phyloP scores from a whole-genome alignment of 2,329 filamentous ascomycete genomes.

The Akanthomyces muscarius region DNA sequence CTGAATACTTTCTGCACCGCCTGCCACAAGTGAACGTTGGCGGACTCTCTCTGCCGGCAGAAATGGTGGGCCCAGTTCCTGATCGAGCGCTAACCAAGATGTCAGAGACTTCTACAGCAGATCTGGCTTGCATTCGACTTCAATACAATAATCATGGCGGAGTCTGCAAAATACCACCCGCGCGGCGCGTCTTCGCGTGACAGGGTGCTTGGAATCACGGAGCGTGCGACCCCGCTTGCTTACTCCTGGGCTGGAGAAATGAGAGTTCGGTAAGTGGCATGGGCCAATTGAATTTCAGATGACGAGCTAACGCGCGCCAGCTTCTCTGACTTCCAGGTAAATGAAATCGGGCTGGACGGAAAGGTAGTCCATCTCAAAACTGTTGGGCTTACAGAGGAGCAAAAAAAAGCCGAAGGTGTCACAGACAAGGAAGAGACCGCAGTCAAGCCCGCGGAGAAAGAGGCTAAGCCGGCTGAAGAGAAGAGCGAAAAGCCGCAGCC shows the following conservation, averaged over 20 bases:
- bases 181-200: slow-evolving; percentile 33
- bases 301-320: slow-evolving; percentile 35
- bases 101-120: slow-evolving; percentile 11
- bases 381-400: slow-evolving; percentile 30
- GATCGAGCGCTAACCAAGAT: slow-evolving; percentile 1
- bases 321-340: slow-evolving; percentile 90
- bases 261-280: slow-evolving; percentile 32
- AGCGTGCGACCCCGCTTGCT: slow-evolving; percentile 35
- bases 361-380: slow-evolving; percentile 68
- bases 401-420: slow-evolving; percentile 19
- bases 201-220: slow-evolving; percentile 37
- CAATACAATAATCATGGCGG: slow-evolving; percentile 26
- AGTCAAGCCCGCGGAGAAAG: slow-evolving; percentile 7
- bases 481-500: slow-evolving; percentile 19
- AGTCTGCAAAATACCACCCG: slow-evolving; percentile 28
- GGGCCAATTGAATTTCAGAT: neutral
- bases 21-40: neutral
- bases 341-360: slow-evolving; percentile 77
- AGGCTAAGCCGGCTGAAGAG: slow-evolving; percentile 22
- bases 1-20: neutral
- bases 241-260: slow-evolving; percentile 38
- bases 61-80: slow-evolving; percentile 19
- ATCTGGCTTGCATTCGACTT: neutral
- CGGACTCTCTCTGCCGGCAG: slow-evolving; percentile 24
- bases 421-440: slow-evolving; percentile 21